Conservation (phyloP, 1,139 yeast species). For the Yamadazyma atmosphaerica region DNA sequence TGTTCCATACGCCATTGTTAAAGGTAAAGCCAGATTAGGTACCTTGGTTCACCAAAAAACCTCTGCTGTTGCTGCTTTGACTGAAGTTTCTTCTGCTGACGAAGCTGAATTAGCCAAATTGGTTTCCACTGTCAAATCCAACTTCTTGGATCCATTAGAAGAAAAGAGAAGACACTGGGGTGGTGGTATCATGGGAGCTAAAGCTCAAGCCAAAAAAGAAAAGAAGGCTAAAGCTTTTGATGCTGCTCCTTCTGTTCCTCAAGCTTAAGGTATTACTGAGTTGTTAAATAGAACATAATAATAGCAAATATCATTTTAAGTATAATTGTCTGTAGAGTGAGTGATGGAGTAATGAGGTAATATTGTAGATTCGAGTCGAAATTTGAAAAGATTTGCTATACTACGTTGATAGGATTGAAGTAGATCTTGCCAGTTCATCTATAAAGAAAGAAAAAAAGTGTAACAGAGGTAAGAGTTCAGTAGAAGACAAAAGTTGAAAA, state of each 20-base stretch:
- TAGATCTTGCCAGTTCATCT: too few species aligned
- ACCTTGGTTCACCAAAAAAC: slow-evolving; percentile 97
- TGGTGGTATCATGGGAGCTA: slow-evolving; percentile 97
- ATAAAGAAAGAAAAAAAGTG: too few species aligned
- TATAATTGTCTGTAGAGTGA: too few species aligned
- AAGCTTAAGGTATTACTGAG: background rate
- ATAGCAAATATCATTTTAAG: too few species aligned
- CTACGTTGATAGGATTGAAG: too few species aligned
- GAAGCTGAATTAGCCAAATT: slow-evolving; percentile 92
- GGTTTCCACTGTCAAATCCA: slow-evolving; percentile 87
- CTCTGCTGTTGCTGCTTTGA: slow-evolving; percentile 94
- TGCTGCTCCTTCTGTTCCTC: slow-evolving; percentile 14
- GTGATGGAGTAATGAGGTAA: background rate
- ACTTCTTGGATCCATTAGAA: slow-evolving; percentile 91
- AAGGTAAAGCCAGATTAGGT: slow-evolving; percentile 99
- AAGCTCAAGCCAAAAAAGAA: slow-evolving; percentile 73
- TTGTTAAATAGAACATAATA: background rate
- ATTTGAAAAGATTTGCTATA: too few species aligned
- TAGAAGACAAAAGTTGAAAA: too few species aligned
- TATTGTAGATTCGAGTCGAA: too few species aligned
- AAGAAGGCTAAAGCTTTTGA: slow-evolving; percentile 47
- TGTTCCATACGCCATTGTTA: slow-evolving; percentile 96
- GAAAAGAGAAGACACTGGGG: slow-evolving; percentile 99
- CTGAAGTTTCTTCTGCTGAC: slow-evolving; percentile 92
- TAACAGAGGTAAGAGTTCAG: too few species aligned